These are phyloP conservation scores for Hypholoma sublateritium DNA, from an alignment of 768 basidiomycete species.

Conservation along the genomic window DNA sequence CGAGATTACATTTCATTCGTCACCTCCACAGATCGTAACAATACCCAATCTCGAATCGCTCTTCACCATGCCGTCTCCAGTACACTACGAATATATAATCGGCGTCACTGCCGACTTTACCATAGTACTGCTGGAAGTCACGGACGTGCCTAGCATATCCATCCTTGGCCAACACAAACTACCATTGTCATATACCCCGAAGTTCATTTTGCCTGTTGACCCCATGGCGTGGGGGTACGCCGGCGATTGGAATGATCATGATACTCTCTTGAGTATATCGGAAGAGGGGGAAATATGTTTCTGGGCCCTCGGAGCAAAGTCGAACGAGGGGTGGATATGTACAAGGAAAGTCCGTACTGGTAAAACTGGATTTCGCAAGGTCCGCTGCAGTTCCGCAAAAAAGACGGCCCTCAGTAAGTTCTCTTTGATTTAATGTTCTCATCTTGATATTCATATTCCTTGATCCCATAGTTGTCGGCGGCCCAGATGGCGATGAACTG, in stretches of 20 bases:
- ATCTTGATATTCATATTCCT: slow-evolving; percentile 4
- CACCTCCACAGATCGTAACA: slow-evolving; percentile 37
- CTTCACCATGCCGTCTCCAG: slow-evolving; percentile 63
- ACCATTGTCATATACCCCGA: slow-evolving; percentile 48
- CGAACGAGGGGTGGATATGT: slow-evolving; percentile 53
- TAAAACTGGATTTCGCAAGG: slow-evolving; percentile 61
- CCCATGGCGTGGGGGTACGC: slow-evolving; percentile 80
- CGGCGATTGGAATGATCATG: slow-evolving; percentile 51
- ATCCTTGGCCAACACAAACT: slow-evolving; percentile 51
- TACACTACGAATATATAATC: slow-evolving; percentile 55
- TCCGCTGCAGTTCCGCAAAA: slow-evolving; percentile 86
- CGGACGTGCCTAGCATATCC: slow-evolving; percentile 36
- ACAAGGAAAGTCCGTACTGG: slow-evolving; percentile 78
- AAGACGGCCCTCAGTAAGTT: slow-evolving; percentile 84
- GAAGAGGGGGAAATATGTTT: slow-evolving; percentile 80
- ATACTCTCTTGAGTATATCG: slow-evolving; percentile 79
- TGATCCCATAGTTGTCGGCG: slow-evolving; percentile 52
- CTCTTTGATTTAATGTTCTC: not conserved
- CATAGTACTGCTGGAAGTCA: slow-evolving; percentile 56
- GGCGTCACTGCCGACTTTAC: slow-evolving; percentile 63
- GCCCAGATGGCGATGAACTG: slow-evolving; percentile 67
- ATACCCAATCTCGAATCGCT: slow-evolving; percentile 58
- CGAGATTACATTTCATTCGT: slow-evolving; percentile 53
- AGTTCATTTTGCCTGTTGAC: slow-evolving; percentile 75
- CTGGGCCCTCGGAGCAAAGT: slow-evolving; percentile 62